Base-by-base conservation (phyloP, 768 basidiomycete species). In the Clitopilus passeckerianus region DNA sequence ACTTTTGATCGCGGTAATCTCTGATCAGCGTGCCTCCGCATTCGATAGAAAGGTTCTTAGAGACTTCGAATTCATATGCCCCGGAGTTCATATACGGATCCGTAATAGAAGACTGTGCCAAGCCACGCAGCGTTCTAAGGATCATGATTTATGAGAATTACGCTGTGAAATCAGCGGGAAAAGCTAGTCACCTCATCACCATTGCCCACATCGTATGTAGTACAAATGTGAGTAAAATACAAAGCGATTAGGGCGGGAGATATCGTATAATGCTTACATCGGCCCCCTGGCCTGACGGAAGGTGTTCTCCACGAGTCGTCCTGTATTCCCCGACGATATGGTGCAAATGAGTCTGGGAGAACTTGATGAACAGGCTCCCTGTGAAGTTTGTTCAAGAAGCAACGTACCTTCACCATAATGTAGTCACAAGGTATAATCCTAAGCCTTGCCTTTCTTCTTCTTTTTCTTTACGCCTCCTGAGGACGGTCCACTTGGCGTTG, bases 391-490 rank as follows among this genome's bases (percentile, higher is more conserved):
- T n/a, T 4, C 27, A 30, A 30, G 27, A 30, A 30, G 27, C 27
- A 30, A 30, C 27, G 27, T 30, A 30, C 27, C 27, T 30, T 30
- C 27, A 7, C 27, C 7, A 7, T 30, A 30, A 7, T 30, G 27
- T 30, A 30, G 27, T 30, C 27, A 30, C 27, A 30, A 30, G 27
- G 27, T 30, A 41, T 18, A 41, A 41, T 52, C 44, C 44, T 50
- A 85, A 76, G 89, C 89, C 76, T 86, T 92, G 75, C 91, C 90
- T 77, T 89, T 89, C 53, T 82, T 77, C 71, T 90, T 91, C 77
- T 90, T 91, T 77, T 92, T 93, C 75, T 89, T 90, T 43, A 86
- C 81, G 2, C 85, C 89, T 16, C 85, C 87, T 43, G 77, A 74
- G n/a, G 78, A 69, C 16, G 76, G 64, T 14, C 71, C 67, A 2